A percentile compares a stretch with the other conserved stretches of the same genome.
Conservation (phyloP, 805 yeast genomes). For the Trichomonascus vanleenenianus region DNA sequence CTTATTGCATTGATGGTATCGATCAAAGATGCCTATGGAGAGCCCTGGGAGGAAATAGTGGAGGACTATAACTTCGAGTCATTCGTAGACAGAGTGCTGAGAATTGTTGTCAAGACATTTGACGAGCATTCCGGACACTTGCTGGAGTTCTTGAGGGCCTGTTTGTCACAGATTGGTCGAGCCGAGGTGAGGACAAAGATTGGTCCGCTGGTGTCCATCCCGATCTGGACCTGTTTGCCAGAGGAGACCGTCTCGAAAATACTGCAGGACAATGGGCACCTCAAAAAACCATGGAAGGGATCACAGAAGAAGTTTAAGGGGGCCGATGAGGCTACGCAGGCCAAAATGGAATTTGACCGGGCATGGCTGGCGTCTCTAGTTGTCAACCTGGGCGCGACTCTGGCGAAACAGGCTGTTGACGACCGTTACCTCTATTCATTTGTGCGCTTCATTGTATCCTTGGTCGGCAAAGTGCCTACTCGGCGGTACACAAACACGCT, state of each 20-base stretch:
- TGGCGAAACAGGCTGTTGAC: not conserved
- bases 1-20: conserved; percentile 24
- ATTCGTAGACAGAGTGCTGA: conserved; percentile 28
- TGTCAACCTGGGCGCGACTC: conserved; percentile 2
- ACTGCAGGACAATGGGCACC: conserved; percentile 13
- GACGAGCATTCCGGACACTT: conserved; percentile 5
- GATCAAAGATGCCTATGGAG: conserved; percentile 8
- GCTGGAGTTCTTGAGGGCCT: conserved; percentile 21
- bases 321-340: conserved; percentile 16
- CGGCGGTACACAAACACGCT: conserved; percentile 31
- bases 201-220: conserved; percentile 29
- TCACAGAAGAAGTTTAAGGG: conserved; percentile 17
- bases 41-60: conserved; percentile 12
- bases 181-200: conserved; percentile 20
- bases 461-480: conserved; percentile 36
- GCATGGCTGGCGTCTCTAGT: conserved; percentile 23
- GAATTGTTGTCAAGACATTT: no score
- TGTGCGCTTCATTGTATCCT: conserved; percentile 23
- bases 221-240: conserved; percentile 29
- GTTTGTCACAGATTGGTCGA: conserved; percentile 21
- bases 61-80: conserved; percentile 22
- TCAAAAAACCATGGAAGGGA: conserved; percentile 22
- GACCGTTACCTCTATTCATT: conserved; percentile 8
- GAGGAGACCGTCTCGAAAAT: conserved; percentile 13
- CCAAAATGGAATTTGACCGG: conserved; percentile 17